Base-by-base conservation (phyloP, 1,139 yeast genomes). In the Hyphopichia fennica region DNA sequence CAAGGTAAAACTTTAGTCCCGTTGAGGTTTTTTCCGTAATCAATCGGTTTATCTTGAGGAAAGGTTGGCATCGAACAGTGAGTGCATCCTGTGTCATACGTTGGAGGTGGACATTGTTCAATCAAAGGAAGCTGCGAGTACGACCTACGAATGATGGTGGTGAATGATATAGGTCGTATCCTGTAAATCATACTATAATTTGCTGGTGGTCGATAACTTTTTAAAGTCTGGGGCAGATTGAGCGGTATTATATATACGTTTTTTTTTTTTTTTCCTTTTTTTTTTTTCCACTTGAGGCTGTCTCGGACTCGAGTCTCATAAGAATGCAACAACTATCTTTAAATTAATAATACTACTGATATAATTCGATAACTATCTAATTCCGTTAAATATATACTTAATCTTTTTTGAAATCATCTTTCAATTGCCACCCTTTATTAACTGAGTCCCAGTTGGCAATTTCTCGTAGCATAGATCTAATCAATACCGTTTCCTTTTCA, bases 371-470 rank as follows among this genome's bases (percentile, higher is more conserved):
- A n/a, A n/a, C n/a, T n/a, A n/a, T n/a, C n/a, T n/a, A n/a, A n/a
- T n/a, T n/a, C n/a, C n/a, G n/a, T n/a, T n/a, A n/a, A n/a, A n/a
- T n/a, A n/a, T n/a, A n/a, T n/a, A n/a, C n/a, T n/a, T n/a, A n/a
- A n/a, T n/a, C n/a, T n/a, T n/a, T n/a, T n/a, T n/a, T n/a, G n/a
- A n/a, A n/a, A n/a, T n/a, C n/a, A n/a, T n/a, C n/a, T n/a, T 82
- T 82, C 34, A 88, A 62, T 1, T 56, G 56, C 96, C 97, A 90
- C 0, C 82, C 83, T 41, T 77, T 76, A 34, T 60, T 61, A 1
- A 46, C 56, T 9, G 67, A 61, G 48, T 84, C 79, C 93, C 96
- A 91, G 0, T 57, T 63, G 4, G 96, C 88, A 15, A 88, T 77
- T 41, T 81, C 78, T 44, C 80, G 75, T 41, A 91, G 59, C 76